These are phyloP conservation scores for Ophiostoma perfectum DNA, from an alignment of 2,329 filamentous ascomycete species.

Conservation along the genomic window DNA sequence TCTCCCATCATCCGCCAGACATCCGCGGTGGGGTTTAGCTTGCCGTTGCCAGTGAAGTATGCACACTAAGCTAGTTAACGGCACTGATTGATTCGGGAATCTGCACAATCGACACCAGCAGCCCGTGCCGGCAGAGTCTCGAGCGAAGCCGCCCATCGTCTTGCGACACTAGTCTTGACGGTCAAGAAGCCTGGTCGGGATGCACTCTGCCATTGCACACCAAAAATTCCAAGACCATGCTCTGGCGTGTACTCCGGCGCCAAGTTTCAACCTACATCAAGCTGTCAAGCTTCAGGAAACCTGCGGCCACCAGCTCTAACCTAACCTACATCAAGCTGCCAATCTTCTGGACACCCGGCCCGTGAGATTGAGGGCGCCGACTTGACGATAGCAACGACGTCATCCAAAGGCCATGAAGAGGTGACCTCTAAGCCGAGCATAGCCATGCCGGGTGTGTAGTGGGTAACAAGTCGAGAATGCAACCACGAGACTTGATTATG, in stretches of 20 bases:
- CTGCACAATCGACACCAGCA: neutral
- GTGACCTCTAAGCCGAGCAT: neutral
- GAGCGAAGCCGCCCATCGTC: no score
- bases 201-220: neutral
- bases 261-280: neutral
- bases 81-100: no score
- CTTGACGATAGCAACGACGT: neutral
- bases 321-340: neutral
- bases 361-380: neutral
- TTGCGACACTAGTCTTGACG: no score
- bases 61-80: no score
- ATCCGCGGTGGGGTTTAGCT: neutral
- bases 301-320: neutral
- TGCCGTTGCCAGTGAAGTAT: neutral
- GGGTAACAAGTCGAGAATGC: no score
- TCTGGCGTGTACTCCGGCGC: neutral
- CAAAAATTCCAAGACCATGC: conserved; percentile 1
- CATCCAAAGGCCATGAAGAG: neutral
- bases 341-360: neutral
- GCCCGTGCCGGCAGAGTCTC: no score
- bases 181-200: neutral
- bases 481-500: no score
- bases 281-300: neutral
- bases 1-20: neutral
- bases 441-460: neutral